Conservation (phyloP, 192 early-diverging fungal species). For the Rhizophagus sp. region DNA sequence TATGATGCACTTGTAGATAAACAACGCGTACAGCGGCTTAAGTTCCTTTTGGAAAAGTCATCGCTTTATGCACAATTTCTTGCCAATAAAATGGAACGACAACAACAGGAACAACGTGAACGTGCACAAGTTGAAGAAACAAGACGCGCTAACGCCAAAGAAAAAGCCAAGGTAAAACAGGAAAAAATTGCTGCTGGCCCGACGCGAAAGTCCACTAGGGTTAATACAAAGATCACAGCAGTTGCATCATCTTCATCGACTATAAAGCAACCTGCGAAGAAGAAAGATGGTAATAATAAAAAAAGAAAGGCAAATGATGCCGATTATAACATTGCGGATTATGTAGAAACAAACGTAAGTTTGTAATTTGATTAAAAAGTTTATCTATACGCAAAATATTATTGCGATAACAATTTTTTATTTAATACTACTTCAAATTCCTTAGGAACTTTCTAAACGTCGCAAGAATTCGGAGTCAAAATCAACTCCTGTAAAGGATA, state of each 20-base stretch:
- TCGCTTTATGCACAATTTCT: conserved; percentile 80
- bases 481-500: conserved; percentile 6
- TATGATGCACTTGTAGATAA: conserved; percentile 59
- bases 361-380: not conserved
- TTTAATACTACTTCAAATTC: not conserved
- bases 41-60: conserved; percentile 82
- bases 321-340: conserved; percentile 52
- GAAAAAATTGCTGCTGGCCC: conserved; percentile 12
- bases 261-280: conserved; percentile 1
- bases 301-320: conserved; percentile 54
- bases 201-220: conserved; percentile 20
- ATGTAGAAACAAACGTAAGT: conserved; percentile 46
- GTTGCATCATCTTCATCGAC: not conserved
- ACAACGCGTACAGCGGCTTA: conserved; percentile 70
- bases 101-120: conserved; percentile 67
- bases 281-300: conserved; percentile 30
- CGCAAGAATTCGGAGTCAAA: conserved; percentile 15
- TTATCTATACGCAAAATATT: too few relatives aligned
- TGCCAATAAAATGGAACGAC: conserved; percentile 70
- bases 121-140: conserved; percentile 39
- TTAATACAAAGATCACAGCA: not conserved
- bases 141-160: conserved; percentile 30
- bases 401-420: too few relatives aligned
- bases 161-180: conserved; percentile 29
- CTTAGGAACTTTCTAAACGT: conserved; percentile 17